Conservation (phyloP, 1,284 basidiomycete species). For the Sphaerobolus stellatus region DNA sequence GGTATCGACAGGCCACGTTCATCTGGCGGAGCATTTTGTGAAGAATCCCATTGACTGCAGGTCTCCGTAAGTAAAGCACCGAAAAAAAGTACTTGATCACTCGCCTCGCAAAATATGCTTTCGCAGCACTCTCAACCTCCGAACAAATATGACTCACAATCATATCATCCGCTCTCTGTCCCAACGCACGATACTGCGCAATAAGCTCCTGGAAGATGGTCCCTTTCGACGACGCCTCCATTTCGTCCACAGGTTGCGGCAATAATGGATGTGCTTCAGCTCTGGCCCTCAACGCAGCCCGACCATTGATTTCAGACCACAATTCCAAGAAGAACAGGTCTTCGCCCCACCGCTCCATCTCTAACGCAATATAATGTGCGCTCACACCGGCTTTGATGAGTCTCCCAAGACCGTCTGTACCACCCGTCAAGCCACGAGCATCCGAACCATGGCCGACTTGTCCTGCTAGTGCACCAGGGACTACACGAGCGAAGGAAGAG, state of each 20-base stretch:
- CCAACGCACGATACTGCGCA: slow-evolving; percentile 60
- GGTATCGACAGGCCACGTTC: slow-evolving; percentile 50
- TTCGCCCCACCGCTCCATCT: slow-evolving; percentile 81
- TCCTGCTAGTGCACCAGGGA: slow-evolving; percentile 77
- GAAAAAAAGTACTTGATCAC: slow-evolving; percentile 30
- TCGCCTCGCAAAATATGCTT: slow-evolving; percentile 60
- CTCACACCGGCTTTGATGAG: slow-evolving; percentile 83
- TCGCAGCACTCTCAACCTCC: slow-evolving; percentile 76
- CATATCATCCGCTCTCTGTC: slow-evolving; percentile 78
- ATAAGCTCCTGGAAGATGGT: slow-evolving; percentile 78
- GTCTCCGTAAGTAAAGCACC: slow-evolving; percentile 21
- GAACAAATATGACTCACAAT: slow-evolving; percentile 75
- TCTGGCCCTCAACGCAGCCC: slow-evolving; percentile 52
- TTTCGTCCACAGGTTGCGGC: slow-evolving; percentile 41
- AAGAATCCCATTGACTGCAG: background rate
- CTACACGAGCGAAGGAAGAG: slow-evolving; percentile 82
- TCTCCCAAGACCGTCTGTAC: slow-evolving; percentile 76
- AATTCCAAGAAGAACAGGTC: slow-evolving; percentile 88
- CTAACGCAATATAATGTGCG: slow-evolving; percentile 64
- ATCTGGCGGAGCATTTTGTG: slow-evolving; percentile 29
- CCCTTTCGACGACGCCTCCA: slow-evolving; percentile 46
- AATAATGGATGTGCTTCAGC: slow-evolving; percentile 49
- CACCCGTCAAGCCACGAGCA: slow-evolving; percentile 64
- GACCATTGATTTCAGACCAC: slow-evolving; percentile 72
- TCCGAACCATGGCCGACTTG: slow-evolving; percentile 54